phyloP scores from a whole-genome alignment of 1,284 basidiomycete genomes.

The Earliella scabrosa region DNA sequence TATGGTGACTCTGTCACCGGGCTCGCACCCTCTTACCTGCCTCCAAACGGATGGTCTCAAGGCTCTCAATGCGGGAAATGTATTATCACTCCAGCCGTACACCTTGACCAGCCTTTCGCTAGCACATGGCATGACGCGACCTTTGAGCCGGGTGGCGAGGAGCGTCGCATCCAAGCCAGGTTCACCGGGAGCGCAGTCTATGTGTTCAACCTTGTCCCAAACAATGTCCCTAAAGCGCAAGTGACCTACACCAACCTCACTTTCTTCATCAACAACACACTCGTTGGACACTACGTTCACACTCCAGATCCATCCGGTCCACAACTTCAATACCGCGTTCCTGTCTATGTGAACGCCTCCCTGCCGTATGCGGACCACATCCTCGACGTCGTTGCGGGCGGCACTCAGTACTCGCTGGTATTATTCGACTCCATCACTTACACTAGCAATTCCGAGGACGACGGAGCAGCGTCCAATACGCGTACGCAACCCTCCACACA shows the following conservation, averaged over 20 bases:
- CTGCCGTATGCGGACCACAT: constrained; percentile 20
- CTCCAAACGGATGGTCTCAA: background rate
- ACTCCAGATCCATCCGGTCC: background rate
- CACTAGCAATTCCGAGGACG: constrained; percentile 12
- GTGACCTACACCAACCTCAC: constrained; percentile 27
- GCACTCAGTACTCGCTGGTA: constrained; percentile 9
- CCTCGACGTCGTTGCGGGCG: constrained; percentile 15
- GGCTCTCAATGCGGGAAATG: background rate
- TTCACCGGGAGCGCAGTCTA: constrained; percentile 26
- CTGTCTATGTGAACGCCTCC: constrained; percentile 31
- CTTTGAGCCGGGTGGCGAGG: background rate
- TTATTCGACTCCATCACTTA: constrained; percentile 26
- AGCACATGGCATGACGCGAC: background rate
- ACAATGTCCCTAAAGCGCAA: background rate
- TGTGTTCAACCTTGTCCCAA: constrained; percentile 38
- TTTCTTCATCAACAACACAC: constrained; percentile 38
- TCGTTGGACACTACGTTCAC: constrained; percentile 28
- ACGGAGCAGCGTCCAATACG: background rate
- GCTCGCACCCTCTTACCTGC: background rate
- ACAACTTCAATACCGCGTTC: constrained; percentile 30
- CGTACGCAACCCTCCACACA: background rate
- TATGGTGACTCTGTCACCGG: background rate
- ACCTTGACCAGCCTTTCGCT: background rate
- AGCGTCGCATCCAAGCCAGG: background rate
- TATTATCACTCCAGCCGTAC: background rate